Base-by-base conservation (phyloP, 345 rosid genomes). In the Salix purpurea region DNA sequence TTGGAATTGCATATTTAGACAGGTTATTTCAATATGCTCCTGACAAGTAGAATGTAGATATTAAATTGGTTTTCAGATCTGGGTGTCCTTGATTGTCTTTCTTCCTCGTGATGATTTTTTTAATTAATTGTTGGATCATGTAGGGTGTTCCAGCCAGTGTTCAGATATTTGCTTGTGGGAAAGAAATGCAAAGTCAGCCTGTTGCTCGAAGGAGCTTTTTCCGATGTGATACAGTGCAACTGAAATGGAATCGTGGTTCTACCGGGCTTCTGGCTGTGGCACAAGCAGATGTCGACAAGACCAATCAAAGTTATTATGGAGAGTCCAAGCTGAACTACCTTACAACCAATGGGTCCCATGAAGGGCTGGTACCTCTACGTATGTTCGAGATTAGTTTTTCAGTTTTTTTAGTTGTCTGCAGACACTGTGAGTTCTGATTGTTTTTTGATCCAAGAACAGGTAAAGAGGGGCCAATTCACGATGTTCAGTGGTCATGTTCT, bases 381-480 rank as follows among this genome's bases (percentile, higher is more conserved):
- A 90, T 72, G 97, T 88, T 74, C 30, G 69, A 64, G 42, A 79
- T 78, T 79, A 58, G 34, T 71, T 6, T 54, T 28, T 77, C 68
- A 37, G 44, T 66, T 32, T 42, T 71, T 32, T 68, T 14, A 5
- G 26, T 4, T 54, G 7, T 7, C 69, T 42, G 69, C 62, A 42
- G 12, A 16, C 40, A 18, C 56, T 71, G 62, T 67, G 71, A 56
- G 36, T 83, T 81, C 84, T 89, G 78, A 88, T 42, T 78, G 39
- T 76, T 75, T 67, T 76, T 75, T 67, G 75, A 79, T 75, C 19
- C 74, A 46, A 74, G 81, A 67, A 72, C 91, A 93, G 99, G 99
- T 80, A 95, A 93, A 82, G 99, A 95, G 79, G 99, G 99, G 65
- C 99, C 99, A 34, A 77, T 95, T 84, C 98, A 95, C 82, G 98